Conservation (phyloP, 306 rosid species). For the Prosopis cineraria region DNA sequence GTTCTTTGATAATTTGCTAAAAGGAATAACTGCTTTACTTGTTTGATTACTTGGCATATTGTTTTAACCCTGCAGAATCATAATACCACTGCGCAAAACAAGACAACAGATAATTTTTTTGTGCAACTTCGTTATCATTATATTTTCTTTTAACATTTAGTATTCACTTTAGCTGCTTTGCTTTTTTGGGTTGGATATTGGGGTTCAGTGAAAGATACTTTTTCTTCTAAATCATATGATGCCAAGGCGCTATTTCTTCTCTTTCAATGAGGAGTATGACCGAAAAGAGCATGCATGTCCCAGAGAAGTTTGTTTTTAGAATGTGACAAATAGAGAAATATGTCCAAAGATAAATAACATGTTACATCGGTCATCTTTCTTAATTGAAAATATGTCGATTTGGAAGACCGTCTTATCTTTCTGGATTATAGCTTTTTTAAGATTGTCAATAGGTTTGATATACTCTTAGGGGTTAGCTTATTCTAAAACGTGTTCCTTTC, state of each 20-base stretch:
- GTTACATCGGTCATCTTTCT: neutral
- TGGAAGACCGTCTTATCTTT: neutral
- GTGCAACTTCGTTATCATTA: neutral
- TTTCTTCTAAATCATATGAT: neutral
- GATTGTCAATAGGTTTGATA: neutral
- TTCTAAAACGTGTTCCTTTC: neutral
- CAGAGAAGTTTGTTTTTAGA: neutral
- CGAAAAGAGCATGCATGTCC: neutral
- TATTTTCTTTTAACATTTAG: neutral
- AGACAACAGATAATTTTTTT: neutral
- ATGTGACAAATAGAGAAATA: neutral
- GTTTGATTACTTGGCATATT: neutral
- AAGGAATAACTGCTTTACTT: neutral
- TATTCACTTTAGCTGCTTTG: neutral
- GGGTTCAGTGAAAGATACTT: constrained; percentile 2
- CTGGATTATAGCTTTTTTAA: neutral
- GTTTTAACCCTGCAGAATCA: neutral
- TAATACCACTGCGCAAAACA: neutral
- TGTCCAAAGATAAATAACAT: neutral
- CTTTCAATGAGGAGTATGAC: neutral
- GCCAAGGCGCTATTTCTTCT: neutral
- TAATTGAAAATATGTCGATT: neutral
- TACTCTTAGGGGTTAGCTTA: neutral
- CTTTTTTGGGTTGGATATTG: neutral
- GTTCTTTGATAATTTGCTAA: neutral